Conservation (phyloP, 208 protist species). For the Lotmaria passim region DNA sequence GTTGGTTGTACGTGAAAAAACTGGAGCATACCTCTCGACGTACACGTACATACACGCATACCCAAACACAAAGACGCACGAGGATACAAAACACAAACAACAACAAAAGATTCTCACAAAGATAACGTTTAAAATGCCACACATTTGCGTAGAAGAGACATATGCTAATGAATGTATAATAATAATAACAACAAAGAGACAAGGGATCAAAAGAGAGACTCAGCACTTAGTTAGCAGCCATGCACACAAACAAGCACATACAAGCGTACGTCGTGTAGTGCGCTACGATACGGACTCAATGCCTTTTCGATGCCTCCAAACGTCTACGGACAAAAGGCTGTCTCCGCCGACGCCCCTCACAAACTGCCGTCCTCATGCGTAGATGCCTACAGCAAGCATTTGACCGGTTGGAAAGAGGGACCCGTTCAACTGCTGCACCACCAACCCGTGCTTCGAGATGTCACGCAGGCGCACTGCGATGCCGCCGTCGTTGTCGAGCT, state of each 20-base stretch:
- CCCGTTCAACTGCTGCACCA: conserved; percentile 82
- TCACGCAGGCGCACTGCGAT: conserved; percentile 71
- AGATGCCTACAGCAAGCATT: conserved; percentile 66
- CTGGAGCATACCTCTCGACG: not conserved
- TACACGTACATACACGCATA: not conserved
- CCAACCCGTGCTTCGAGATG: conserved; percentile 47
- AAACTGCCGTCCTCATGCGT: conserved; percentile 60
- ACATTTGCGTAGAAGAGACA: too few relatives aligned
- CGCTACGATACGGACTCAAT: not conserved
- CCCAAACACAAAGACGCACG: not conserved
- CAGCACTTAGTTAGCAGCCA: too few relatives aligned
- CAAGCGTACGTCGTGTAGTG: not conserved
- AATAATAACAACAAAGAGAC: not conserved
- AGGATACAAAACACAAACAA: not conserved
- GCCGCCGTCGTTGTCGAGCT: conserved; percentile 49
- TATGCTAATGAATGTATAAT: too few relatives aligned
- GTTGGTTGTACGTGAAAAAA: conserved; percentile 3
- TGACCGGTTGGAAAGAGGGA: conserved; percentile 78
- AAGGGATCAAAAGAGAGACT: not conserved
- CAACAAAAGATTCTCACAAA: too few relatives aligned
- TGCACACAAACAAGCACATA: not conserved
- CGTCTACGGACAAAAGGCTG: too few relatives aligned
- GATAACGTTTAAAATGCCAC: too few relatives aligned
- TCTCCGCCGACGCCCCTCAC: too few relatives aligned
- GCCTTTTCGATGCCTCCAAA: too few relatives aligned